Base-by-base conservation (phyloP, 1,284 basidiomycete species). In the Spongispora temasekensis region DNA sequence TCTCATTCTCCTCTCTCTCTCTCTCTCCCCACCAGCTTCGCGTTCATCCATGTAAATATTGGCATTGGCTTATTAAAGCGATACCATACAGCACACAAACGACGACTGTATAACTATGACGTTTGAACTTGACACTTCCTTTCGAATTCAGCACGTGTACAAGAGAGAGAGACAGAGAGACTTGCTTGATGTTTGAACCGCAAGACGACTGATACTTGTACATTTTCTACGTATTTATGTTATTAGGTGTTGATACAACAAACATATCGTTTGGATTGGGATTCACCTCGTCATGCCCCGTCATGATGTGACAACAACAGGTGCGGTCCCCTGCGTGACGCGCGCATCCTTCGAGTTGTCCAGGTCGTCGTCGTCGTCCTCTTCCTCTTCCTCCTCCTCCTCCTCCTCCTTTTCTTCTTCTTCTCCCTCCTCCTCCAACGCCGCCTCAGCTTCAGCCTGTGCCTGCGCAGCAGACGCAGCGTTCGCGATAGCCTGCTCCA, bases 361-460 rank as follows among this genome's bases (percentile, higher is more conserved):
- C n/a, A n/a, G n/a, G n/a, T n/a, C 46, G 40, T 55, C 62, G n/a
- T 64, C 57, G 15, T 56, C 61, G 15, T 64, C 58, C n/a, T 35
- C 59, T 30, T 65, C 65, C 12, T 68, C 58, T 19, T 50, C 46
- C 1, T 55, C 78, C 31, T 78, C 77, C 35, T 77, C 79, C 12
- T 78, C 77, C 9, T 77, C 78, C 17, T 78, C 78, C 17, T 71
- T 72, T 1, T 76, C 76, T 0, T 74, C 72, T 1, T 75, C 73
- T 1, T 87, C 85, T 48, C 83, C 85, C 60, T 86, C 83, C 65
- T 88, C 87, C 68, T 90, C 88, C 60, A 87, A 66, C 1, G 86
- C 86, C 7, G 88, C 88, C 65, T 90, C 88, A 0, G 87, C 88
- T 65, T 90, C 89, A 0, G 88, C 88, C 64, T 89, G 88, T 13